Evolutionary conservation across 2,329 filamentous ascomycete genomes (phyloP).

Genomic region (Penicillium hesseltinei): DNA sequence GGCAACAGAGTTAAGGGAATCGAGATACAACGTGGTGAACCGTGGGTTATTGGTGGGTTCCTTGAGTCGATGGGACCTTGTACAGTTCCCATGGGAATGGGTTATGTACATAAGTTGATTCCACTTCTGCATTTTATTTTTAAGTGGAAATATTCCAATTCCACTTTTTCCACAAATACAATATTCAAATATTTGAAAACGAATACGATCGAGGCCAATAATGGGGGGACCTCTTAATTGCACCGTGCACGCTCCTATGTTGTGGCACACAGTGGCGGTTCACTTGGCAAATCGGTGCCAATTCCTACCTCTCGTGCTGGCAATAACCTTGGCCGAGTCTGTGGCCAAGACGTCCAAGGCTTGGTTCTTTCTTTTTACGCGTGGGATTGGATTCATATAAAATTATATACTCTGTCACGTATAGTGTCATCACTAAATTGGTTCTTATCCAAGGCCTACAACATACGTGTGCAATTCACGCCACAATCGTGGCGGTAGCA

Average conservation of each 20-base stretch:
- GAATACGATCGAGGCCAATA: not conserved
- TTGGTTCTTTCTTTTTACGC: not conserved
- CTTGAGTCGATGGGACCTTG: not conserved
- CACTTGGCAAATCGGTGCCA: constrained; percentile 4
- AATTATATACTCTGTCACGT: not conserved
- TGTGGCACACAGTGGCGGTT: not conserved
- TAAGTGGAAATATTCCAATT: not conserved
- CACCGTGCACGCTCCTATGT: not conserved
- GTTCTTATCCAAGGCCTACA: not conserved
- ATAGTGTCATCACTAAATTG: not conserved
- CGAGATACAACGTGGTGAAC: not conserved
- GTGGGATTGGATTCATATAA: not conserved
- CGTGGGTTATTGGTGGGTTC: not conserved
- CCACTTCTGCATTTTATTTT: no score
- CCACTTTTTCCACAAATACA: not conserved
- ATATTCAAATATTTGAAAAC: not conserved
- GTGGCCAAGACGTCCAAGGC: not conserved
- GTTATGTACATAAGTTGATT: not conserved
- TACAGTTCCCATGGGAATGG: not conserved
- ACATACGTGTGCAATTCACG: not conserved
- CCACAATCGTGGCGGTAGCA: not conserved
- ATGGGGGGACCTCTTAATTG: not conserved
- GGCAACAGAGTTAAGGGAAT: not conserved
- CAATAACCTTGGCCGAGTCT: not conserved
- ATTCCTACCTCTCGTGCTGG: not conserved